Evolutionary conservation across 2,329 filamentous ascomycete species (phyloP).

Genomic region (Colletotrichum melonis): DNA sequence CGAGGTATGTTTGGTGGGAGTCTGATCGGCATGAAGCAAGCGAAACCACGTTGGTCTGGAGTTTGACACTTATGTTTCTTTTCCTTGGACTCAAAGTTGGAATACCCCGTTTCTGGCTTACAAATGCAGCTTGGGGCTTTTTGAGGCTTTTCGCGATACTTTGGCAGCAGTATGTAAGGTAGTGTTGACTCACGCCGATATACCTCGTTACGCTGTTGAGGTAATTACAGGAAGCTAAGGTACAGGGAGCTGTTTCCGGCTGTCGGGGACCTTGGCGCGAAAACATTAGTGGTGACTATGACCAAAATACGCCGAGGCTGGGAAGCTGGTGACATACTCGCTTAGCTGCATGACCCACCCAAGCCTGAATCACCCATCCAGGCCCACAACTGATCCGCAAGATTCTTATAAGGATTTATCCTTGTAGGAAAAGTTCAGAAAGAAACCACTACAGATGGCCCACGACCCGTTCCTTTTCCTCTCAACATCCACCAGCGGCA

Average conservation of each 20-base stretch:
- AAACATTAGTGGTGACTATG: background rate
- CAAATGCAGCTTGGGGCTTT: conserved; percentile 4
- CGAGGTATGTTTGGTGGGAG: conserved; percentile 30
- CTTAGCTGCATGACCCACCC: background rate
- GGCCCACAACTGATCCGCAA: background rate
- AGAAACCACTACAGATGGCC: background rate
- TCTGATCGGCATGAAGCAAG: conserved; percentile 31
- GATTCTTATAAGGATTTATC: conserved; percentile 2
- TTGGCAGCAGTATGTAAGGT: background rate
- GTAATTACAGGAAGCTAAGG: conserved; percentile 8
- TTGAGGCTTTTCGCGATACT: conserved; percentile 5
- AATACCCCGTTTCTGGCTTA: background rate
- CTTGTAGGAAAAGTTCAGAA: conserved; percentile 1
- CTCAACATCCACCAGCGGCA: background rate
- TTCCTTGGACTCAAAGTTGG: background rate
- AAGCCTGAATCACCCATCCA: background rate
- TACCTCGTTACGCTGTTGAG: conserved; percentile 24
- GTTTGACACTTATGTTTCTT: background rate
- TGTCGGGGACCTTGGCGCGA: background rate
- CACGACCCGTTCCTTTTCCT: background rate
- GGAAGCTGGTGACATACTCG: background rate
- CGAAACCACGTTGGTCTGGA: background rate
- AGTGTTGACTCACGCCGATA: conserved; percentile 33
- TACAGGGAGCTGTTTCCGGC: conserved; percentile 12
- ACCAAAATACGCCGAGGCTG: background rate